Conservation (phyloP, 2,329 filamentous ascomycete genomes). For the Teratosphaeria epicoccoides region DNA sequence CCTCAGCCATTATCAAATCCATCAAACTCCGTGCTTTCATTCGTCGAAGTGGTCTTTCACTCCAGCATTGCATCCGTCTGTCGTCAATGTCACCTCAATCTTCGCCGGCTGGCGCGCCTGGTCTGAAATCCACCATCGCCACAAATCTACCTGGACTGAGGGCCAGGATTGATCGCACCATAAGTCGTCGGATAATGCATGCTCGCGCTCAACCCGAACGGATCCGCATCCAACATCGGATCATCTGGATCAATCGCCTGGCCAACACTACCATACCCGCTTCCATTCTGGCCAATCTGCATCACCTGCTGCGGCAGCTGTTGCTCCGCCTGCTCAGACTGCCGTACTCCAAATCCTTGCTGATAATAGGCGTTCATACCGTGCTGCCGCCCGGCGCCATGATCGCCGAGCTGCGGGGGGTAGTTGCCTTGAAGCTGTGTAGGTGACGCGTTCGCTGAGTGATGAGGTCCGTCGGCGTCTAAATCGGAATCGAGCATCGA, state of each 20-base stretch:
- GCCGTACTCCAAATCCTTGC: not conserved
- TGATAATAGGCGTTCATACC: conserved; percentile 21
- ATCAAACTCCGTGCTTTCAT: not conserved
- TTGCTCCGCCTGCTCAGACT: conserved; percentile 3
- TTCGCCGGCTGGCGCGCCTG: no score
- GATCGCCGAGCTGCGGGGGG: conserved; percentile 16
- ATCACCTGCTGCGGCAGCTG: not conserved
- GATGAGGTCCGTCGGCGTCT: conserved; percentile 10
- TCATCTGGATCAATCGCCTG: conserved; percentile 63
- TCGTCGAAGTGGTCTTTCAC: no score
- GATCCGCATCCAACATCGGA: conserved; percentile 81
- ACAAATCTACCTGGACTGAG: conserved; percentile 3
- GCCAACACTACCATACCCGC: conserved; percentile 27
- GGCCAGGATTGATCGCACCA: conserved; percentile 43
- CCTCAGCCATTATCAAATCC: not conserved
- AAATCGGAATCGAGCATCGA: conserved; percentile 56
- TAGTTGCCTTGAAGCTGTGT: conserved; percentile 19
- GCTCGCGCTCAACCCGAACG: conserved; percentile 83
- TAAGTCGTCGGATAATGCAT: conserved; percentile 91
- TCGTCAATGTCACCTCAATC: no score
- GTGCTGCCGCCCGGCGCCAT: conserved; percentile 12
- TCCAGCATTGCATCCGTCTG: no score
- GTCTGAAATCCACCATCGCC: no score
- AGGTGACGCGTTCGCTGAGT: conserved; percentile 12
- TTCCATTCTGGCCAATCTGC: not conserved